Evolutionary conservation across 2,329 filamentous ascomycete species (phyloP).

Genomic region (Aureobasidium sp.): DNA sequence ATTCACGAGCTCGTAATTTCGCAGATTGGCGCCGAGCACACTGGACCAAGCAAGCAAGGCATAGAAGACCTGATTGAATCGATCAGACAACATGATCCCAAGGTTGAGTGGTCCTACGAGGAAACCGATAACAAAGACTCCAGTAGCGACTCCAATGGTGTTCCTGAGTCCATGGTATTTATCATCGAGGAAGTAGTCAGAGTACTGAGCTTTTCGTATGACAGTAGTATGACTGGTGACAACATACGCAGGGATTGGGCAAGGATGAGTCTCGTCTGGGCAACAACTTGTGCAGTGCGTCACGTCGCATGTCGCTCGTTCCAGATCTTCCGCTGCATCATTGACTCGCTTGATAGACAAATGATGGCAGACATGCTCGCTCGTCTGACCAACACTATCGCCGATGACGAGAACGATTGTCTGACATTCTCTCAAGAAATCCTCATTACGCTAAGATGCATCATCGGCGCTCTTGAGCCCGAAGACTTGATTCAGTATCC

Average conservation of each 20-base stretch:
- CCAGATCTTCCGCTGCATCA: slow-evolving; percentile 90
- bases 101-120: slow-evolving; percentile 89
- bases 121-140: slow-evolving; percentile 67
- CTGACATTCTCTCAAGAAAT: slow-evolving; percentile 98
- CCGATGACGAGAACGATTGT: slow-evolving; percentile 85
- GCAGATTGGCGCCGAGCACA: slow-evolving; percentile 60
- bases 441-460: slow-evolving; percentile 81
- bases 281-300: slow-evolving; percentile 88
- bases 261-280: slow-evolving; percentile 84
- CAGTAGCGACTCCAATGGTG: slow-evolving; percentile 60
- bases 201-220: slow-evolving; percentile 77
- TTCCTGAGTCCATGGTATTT: slow-evolving; percentile 78
- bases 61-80: slow-evolving; percentile 85
- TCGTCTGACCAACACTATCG: slow-evolving; percentile 89
- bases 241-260: slow-evolving; percentile 88
- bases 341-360: slow-evolving; percentile 78
- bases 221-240: slow-evolving; percentile 27
- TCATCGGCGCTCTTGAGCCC: slow-evolving; percentile 75
- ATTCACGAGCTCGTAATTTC: slow-evolving; percentile 91
- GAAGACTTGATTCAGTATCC: slow-evolving; percentile 80
- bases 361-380: slow-evolving; percentile 98
- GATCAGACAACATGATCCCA: slow-evolving; percentile 72
- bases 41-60: slow-evolving; percentile 57
- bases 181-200: slow-evolving; percentile 73
- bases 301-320: slow-evolving; percentile 95